A percentile compares a stretch with the other conserved stretches of the same genome.
These are phyloP conservation scores for Suhomyces sp. DNA, from an alignment of 805 yeast genomes.

Conservation along the genomic window DNA sequence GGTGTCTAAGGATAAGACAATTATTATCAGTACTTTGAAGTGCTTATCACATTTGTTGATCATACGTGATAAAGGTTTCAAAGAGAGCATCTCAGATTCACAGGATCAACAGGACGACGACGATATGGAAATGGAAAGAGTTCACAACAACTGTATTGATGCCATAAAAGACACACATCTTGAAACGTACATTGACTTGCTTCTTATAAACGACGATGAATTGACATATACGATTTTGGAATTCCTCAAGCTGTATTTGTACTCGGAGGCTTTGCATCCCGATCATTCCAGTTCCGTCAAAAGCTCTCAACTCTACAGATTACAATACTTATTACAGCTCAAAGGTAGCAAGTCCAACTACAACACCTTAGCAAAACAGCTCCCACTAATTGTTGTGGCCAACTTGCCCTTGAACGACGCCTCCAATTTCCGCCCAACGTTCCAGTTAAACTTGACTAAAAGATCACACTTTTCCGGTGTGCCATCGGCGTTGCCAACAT, in stretches of 20 bases:
- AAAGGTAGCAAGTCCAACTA: slow-evolving; percentile 47
- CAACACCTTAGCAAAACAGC: slow-evolving; percentile 51
- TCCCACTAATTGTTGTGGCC: slow-evolving; percentile 56
- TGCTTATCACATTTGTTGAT: slow-evolving; percentile 75
- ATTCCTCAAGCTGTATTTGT: slow-evolving; percentile 74
- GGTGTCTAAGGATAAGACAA: slow-evolving; percentile 61
- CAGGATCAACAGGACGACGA: slow-evolving; percentile 32
- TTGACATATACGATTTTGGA: slow-evolving; percentile 71
- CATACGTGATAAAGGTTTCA: slow-evolving; percentile 15
- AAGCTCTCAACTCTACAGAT: slow-evolving; percentile 33
- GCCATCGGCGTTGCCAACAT: slow-evolving; percentile 63
- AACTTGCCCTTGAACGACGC: slow-evolving; percentile 37
- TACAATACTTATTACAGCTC: slow-evolving; percentile 52
- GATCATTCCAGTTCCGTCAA: slow-evolving; percentile 25
- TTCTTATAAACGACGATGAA: slow-evolving; percentile 70
- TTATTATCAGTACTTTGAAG: slow-evolving; percentile 67
- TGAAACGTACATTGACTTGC: slow-evolving; percentile 52
- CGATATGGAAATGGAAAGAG: slow-evolving; percentile 9
- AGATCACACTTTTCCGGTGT: slow-evolving; percentile 48
- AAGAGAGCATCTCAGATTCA: slow-evolving; percentile 7
- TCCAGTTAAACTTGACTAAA: slow-evolving; percentile 41
- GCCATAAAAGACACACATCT: slow-evolving; percentile 39
- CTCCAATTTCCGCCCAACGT: slow-evolving; percentile 16
- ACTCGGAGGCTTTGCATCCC: slow-evolving; percentile 52
- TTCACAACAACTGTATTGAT: slow-evolving; percentile 39